Conservation (phyloP, 2,329 filamentous ascomycete genomes). For the Talaromyces marneffei region DNA sequence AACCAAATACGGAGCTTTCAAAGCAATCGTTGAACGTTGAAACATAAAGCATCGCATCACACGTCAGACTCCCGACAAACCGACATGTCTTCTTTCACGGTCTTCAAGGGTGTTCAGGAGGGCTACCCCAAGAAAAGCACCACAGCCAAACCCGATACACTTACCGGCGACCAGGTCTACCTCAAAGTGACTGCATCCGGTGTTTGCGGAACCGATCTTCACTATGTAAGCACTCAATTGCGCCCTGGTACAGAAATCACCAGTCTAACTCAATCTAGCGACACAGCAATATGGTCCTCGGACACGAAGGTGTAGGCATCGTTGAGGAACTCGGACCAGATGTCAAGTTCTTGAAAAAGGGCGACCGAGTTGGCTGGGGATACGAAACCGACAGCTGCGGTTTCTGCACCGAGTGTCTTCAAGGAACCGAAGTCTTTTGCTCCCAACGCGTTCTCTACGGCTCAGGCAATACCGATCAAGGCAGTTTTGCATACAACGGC, state of each 20-base stretch:
- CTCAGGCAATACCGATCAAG: conserved; percentile 31
- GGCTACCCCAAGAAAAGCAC: conserved; percentile 3
- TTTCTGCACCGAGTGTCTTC: conserved; percentile 38
- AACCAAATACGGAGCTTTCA: not conserved
- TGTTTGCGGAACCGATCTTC: conserved; percentile 23
- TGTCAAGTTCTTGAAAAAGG: conserved; percentile 48
- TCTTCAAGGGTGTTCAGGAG: not conserved
- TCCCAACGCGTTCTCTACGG: conserved; percentile 24
- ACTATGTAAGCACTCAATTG: conserved; percentile 12
- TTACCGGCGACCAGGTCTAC: conserved; percentile 15
- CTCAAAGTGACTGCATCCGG: conserved; percentile 21
- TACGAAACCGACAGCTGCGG: conserved; percentile 54
- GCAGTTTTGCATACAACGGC: conserved; percentile 29
- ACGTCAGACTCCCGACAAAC: not conserved
- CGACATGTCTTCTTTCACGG: conserved; percentile 7
- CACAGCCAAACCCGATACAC: not conserved
- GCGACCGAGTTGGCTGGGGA: conserved; percentile 60
- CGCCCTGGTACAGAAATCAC: not conserved
- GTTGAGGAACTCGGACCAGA: conserved; percentile 49
- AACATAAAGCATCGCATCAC: not conserved
- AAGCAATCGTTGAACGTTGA: not conserved
- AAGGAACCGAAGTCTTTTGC: conserved; percentile 38
- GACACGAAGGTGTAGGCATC: conserved; percentile 60
- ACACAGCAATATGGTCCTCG: conserved; percentile 37
- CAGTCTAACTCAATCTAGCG: not conserved